A percentile compares a stretch with the other conserved stretches of the same genome.
phyloP scores from a whole-genome alignment of 345 rosid genomes.

The Eucalyptus tenuipes region DNA sequence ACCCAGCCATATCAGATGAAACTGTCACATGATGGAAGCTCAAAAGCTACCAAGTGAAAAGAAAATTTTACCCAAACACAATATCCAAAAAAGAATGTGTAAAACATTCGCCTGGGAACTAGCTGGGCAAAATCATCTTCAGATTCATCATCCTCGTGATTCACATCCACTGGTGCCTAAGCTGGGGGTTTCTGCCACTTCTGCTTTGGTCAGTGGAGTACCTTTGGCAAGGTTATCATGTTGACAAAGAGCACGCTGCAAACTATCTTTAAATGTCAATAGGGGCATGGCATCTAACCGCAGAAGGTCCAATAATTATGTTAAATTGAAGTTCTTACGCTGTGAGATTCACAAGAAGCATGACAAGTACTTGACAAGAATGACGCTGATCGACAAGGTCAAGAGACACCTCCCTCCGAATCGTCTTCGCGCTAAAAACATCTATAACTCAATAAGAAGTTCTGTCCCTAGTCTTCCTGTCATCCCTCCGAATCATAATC shows the following conservation, averaged over 20 bases:
- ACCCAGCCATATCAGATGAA: neutral
- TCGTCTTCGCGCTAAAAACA: too few species aligned
- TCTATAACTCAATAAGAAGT: too few species aligned
- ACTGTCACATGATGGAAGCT: neutral
- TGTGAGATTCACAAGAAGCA: constrained; percentile 69
- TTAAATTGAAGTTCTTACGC: constrained; percentile 22
- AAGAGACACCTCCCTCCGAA: constrained; percentile 6
- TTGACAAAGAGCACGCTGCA: constrained; percentile 70
- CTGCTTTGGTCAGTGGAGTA: constrained; percentile 12
- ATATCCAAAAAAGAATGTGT: neutral
- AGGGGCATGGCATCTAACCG: neutral
- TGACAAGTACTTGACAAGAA: constrained; percentile 65
- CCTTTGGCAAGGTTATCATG: constrained; percentile 60
- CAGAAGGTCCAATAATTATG: neutral
- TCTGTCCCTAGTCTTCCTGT: too few species aligned
- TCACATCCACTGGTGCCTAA: constrained; percentile 41
- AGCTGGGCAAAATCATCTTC: constrained; percentile 78
- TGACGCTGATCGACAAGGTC: constrained; percentile 88
- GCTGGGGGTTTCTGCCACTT: constrained; percentile 8
- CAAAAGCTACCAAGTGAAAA: neutral
- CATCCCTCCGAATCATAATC: too few species aligned
- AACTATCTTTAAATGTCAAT: constrained; percentile 58
- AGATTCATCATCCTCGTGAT: constrained; percentile 64
- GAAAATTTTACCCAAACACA: neutral
- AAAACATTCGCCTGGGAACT: neutral